Evolutionary conservation across 257 asterid species (phyloP), one percentile per base, ranked within the genome.

Genomic region (Penstemon barbatus): DNA sequence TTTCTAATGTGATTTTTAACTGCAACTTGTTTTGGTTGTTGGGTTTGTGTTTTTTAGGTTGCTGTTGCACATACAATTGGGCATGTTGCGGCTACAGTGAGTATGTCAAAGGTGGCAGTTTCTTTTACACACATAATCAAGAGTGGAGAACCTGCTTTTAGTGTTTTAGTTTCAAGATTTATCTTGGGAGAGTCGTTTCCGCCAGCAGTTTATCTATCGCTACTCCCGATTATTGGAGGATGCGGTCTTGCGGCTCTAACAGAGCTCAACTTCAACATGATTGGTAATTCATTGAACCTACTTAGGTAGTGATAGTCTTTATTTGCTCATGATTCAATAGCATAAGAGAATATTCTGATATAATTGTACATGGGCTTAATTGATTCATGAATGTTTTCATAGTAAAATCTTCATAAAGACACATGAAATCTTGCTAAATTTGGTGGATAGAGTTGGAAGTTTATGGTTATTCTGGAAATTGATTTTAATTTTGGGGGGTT

Each of bases 41-140:
- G 33, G 33, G 33, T 25, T 25, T 25, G 33, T 25, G 33, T 25
- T 25, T 25, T 25, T 78, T 77, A 90, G 97, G 98, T 92, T 75
- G 97, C 98, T 48, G 84, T 92, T 67, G 98, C 98, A 12, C 98
- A 92, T 73, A 92, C 97, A 71, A 92, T 92, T 84, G 98, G 98
- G 76, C 98, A 92, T 76, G 98, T 92, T 25, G 98, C 98, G 10
- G 98, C 98, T 57, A 92, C 97, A 3, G 97, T 92, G 68, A 92
- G 98, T 70, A 92, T 92, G 98, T 92, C 98, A 39, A 92, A 92
- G 85, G 98, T 92, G 77, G 98, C 98, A 3, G 98, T 92, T 64
- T 92, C 98, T 4, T 92, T 92, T 73, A 92, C 98, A 8, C 97
- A 92, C 73, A 92, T 92, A 68, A 92, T 92, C 87, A 92, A 92